Base-by-base conservation (phyloP, 2,329 filamentous ascomycete species). In the Colletotrichum musicola region DNA sequence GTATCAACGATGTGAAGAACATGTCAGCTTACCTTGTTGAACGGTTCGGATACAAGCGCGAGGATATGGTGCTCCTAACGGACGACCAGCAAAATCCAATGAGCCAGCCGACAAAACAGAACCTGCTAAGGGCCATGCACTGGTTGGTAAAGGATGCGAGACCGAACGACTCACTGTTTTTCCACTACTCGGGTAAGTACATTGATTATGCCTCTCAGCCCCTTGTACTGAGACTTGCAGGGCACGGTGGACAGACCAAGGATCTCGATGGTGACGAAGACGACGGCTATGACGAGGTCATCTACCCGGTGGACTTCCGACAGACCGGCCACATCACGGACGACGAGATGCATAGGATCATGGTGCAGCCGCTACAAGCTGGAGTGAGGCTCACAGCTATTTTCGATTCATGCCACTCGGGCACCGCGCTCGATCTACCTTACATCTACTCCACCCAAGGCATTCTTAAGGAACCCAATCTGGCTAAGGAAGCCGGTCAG, bases 31-130 rank as follows among this genome's bases (percentile, higher is more conserved):
- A 97, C 77, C 84, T 98, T 67, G 93, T 93, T 71, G 90, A 95
- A 79, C 90, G 94, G 76, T 98, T 97, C 79, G 93, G 93, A 35
- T 98, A 98, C 80, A 94, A 94, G 81, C 86, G 94, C 67, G 95
- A 98, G 80, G 95, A 98, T 77, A 98, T 98, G 95, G 95, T 98
- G 20, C 91, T 96, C 71, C 86, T 98, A 78, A 98, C 95, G 46
- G 95, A 98, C 77, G 95, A 98, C 78, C 95, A 98, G 82, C 94
- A 97, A 79, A 97, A 97, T 75, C 93, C 94, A 27, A 97, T 98
- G 93, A 97, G 94, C 81, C 94, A 97, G 82, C 95, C 95, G 9
- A 97, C 94, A 5, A 98, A 98, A 80, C 92, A 93, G 73, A 98
- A 98, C 77, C 97, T 98, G 64, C 81, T 98, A 44, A 89, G 95